Evolutionary conservation across 345 rosid species (phyloP).

Genomic region (Rubroshorea leprosula): DNA sequence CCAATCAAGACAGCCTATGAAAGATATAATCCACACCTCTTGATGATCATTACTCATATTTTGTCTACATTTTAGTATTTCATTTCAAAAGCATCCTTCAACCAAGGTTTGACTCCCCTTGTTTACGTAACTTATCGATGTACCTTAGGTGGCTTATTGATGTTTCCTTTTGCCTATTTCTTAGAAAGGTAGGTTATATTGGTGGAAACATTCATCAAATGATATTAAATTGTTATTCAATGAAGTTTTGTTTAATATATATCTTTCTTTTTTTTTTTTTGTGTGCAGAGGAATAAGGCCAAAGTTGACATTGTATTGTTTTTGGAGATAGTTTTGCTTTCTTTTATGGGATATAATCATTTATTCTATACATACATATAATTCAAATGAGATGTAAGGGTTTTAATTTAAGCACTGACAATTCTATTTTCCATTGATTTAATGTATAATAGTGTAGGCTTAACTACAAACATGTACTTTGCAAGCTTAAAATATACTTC

Average conservation of each 20-base stretch:
- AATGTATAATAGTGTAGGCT: slow-evolving; percentile 37
- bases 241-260: not conserved
- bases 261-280: not conserved
- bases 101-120: slow-evolving; percentile 63
- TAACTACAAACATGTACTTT: slow-evolving; percentile 45
- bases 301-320: slow-evolving; percentile 44
- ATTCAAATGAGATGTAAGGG: too few species aligned
- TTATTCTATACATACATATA: not conserved
- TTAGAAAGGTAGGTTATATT: slow-evolving; percentile 43
- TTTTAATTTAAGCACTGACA: too few species aligned
- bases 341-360: slow-evolving; percentile 48
- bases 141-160: slow-evolving; percentile 31
- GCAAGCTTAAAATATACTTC: slow-evolving; percentile 50
- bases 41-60: slow-evolving; percentile 43
- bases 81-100: slow-evolving; percentile 60
- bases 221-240: not conserved
- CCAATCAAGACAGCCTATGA: not conserved
- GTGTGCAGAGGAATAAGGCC: slow-evolving; percentile 55
- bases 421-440: not conserved
- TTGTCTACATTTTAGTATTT: slow-evolving; percentile 47
- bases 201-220: not conserved
- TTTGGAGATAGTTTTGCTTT: slow-evolving; percentile 48
- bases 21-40: slow-evolving; percentile 19
- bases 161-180: slow-evolving; percentile 57
- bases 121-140: slow-evolving; percentile 59